A percentile compares a stretch with the other conserved stretches of the same genome.
Conservation (phyloP, 805 yeast genomes). For the Schwanniomyces pseudopolymorphus region DNA sequence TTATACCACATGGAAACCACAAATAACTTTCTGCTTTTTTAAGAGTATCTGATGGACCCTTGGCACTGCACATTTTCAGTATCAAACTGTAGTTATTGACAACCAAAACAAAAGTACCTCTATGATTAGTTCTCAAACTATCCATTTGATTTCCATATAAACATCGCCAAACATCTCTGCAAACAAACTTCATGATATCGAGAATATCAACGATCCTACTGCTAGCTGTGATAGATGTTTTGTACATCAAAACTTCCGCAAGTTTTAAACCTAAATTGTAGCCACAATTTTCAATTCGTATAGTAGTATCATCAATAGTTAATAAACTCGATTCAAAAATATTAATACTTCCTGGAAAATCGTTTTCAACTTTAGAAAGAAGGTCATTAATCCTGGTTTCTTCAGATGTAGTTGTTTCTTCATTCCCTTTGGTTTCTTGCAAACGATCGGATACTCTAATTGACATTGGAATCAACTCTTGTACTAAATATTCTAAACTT, state of each 20-base stretch:
- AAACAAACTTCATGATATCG: conserved; percentile 86
- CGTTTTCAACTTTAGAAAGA: conserved; percentile 28
- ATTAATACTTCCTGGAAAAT: conserved; percentile 43
- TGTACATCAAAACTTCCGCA: conserved; percentile 48
- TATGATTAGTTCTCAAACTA: conserved; percentile 86
- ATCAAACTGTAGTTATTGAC: conserved; percentile 64
- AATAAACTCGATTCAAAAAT: conserved; percentile 35
- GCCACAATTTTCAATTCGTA: conserved; percentile 70
- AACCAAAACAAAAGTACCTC: conserved; percentile 78
- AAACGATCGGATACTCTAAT: conserved; percentile 58
- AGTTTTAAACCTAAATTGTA: conserved; percentile 62
- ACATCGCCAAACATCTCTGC: conserved; percentile 87
- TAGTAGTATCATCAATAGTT: conserved; percentile 49
- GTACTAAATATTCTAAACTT: conserved; percentile 63
- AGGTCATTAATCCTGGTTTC: conserved; percentile 14
- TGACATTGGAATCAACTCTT: conserved; percentile 75
- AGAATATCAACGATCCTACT: conserved; percentile 58
- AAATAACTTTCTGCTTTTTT: conserved; percentile 48
- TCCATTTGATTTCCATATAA: conserved; percentile 86
- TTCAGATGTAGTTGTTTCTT: not conserved
- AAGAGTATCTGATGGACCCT: conserved; percentile 44
- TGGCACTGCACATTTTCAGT: conserved; percentile 46
- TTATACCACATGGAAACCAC: conserved; percentile 75
- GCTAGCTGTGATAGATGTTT: conserved; percentile 14
- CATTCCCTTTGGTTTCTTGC: conserved; percentile 17